These are phyloP conservation scores for Lichtheimia corymbifera DNA, from an alignment of 371 early-diverging fungal genomes.

Conservation along the genomic window DNA sequence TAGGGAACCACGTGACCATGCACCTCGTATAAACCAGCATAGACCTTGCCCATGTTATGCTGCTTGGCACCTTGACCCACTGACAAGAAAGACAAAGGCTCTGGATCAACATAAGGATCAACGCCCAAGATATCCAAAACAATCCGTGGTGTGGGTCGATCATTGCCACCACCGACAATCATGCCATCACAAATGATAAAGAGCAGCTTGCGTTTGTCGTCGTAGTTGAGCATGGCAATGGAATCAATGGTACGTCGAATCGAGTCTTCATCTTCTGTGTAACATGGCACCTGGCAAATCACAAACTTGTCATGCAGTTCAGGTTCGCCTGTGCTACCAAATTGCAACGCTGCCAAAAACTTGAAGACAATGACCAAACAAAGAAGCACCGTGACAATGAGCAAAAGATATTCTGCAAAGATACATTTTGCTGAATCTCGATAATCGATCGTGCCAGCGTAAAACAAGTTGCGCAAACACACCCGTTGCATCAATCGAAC, in stretches of 20 bases:
- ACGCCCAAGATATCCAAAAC: constrained; percentile 81
- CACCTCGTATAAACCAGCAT: constrained; percentile 80
- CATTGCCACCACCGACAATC: constrained; percentile 87
- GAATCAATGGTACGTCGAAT: constrained; percentile 70
- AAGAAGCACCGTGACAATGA: constrained; percentile 73
- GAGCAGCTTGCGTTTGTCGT: constrained; percentile 69
- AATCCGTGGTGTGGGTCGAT: constrained; percentile 87
- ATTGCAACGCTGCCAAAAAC: constrained; percentile 85
- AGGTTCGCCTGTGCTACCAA: constrained; percentile 57
- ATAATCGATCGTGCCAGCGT: constrained; percentile 80
- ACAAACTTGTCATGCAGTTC: constrained; percentile 85
- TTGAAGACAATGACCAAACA: constrained; percentile 85
- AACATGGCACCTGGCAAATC: constrained; percentile 80
- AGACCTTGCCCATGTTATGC: constrained; percentile 87
- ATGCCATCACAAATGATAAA: constrained; percentile 81
- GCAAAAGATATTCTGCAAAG: constrained; percentile 80
- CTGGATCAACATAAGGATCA: constrained; percentile 73
- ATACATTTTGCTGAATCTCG: constrained; percentile 76
- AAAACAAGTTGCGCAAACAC: constrained; percentile 80
- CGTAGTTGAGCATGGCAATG: constrained; percentile 63
- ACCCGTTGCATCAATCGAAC: constrained; percentile 28
- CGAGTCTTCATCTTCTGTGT: constrained; percentile 74
- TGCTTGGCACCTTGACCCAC: constrained; percentile 79
- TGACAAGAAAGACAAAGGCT: constrained; percentile 81
- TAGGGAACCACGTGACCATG: constrained; percentile 80